Base-by-base conservation (phyloP, 2,329 filamentous ascomycete genomes). In the Phaeosphaeriaceae sp. region DNA sequence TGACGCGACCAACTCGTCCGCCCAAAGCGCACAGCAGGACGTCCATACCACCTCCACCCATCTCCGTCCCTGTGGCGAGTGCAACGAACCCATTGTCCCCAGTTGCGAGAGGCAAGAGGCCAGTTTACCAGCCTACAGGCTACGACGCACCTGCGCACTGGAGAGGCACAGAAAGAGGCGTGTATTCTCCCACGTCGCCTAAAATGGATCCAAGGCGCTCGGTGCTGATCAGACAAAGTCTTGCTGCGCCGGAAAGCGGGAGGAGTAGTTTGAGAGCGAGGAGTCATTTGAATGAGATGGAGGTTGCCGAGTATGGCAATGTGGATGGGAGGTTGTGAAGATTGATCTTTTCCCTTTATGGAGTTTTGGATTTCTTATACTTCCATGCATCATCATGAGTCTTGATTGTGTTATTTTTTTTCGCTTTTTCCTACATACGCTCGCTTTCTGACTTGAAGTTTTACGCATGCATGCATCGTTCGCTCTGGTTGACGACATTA, bases 221-320 rank as follows among this genome's bases (percentile, higher is more conserved):
- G 13, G 58, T 66, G 17, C 46, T 71, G 6, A 63, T 68, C 53
- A 58, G 72, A 21, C 71, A 73, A 49, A 69, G 65, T 52, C 30
- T 67, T 23, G 61, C 64, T 0, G 49, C 55, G 6, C 58, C 62
- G 1, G 66, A 67, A 9, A 76, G 73, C 59, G 59, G 59, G 35
- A 64, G 66, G 49, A 74, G 70, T 54, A 75, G 73, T 58, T 49
- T 70, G 9, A 61, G 72, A 32, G 52, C 68, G 22, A 66, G 62
- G 50, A 75, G 71, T 52, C 65, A 72, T 64, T 54, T 75, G 46
- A 66, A 72, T 56, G 70, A 73, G 55, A 58, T 75, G 54, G 64
- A 71, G 55, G 22, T 68, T 58, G 69, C 65, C 3, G 69, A 74
- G 52, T 73, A 75, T 59, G 69, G 60, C 4, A 64, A 64, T 61